phyloP scores from a whole-genome alignment of 352 stramenopile genomes.

The Aphanomyces euteiches region DNA sequence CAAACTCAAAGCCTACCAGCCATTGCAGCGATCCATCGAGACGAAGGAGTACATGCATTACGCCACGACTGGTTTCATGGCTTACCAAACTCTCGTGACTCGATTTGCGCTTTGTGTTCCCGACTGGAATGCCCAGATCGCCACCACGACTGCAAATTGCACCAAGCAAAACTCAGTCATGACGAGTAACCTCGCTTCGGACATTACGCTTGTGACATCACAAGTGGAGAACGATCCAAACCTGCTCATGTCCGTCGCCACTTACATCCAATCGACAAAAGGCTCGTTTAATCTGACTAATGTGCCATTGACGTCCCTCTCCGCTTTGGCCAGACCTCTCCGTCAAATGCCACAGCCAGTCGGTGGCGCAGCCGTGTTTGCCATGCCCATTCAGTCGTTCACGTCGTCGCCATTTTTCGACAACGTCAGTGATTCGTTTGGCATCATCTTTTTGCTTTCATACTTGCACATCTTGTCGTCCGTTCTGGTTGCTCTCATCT shows the following conservation, averaged over 20 bases:
- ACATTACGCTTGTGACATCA: neutral
- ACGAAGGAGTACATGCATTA: slow-evolving; percentile 4
- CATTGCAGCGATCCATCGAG: slow-evolving; percentile 8
- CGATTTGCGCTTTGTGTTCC: slow-evolving; percentile 41
- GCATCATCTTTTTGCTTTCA: slow-evolving; percentile 67
- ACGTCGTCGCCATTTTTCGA: slow-evolving; percentile 38
- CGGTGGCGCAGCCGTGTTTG: slow-evolving; percentile 11
- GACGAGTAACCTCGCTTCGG: neutral
- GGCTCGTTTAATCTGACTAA: slow-evolving; percentile 27
- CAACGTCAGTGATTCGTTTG: slow-evolving; percentile 37
- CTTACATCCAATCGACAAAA: slow-evolving; percentile 36
- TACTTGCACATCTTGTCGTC: slow-evolving; percentile 63
- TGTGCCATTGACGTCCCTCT: neutral
- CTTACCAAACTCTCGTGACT: slow-evolving; percentile 42
- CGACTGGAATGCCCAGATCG: slow-evolving; percentile 36
- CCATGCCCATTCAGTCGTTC: slow-evolving; percentile 29
- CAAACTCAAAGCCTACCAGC: slow-evolving; percentile 2
- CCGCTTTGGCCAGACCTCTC: neutral
- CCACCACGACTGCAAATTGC: slow-evolving; percentile 45
- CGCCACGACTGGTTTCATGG: slow-evolving; percentile 16
- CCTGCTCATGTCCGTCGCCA: slow-evolving; percentile 28
- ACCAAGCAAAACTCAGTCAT: slow-evolving; percentile 36
- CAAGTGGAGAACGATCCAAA: neutral
- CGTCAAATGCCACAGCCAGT: slow-evolving; percentile 28
- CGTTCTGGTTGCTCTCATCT: slow-evolving; percentile 84